A percentile compares a stretch with the other conserved stretches of the same genome.
Evolutionary conservation across 2,329 filamentous ascomycete genomes (phyloP).

Genomic region (Zalaria obscura): DNA sequence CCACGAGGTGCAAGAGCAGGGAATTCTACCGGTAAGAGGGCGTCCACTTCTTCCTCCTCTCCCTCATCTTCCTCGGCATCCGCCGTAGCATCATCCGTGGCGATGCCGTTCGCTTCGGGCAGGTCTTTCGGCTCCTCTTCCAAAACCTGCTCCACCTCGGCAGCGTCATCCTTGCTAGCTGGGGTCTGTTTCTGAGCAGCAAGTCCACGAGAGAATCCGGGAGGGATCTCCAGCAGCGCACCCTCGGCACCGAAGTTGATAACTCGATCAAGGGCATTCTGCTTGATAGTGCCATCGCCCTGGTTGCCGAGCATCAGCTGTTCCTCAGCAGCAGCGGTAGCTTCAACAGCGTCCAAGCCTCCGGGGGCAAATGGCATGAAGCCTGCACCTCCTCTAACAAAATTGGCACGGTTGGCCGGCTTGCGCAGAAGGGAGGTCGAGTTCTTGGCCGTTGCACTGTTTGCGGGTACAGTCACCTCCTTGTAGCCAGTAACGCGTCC

Average conservation of each 20-base stretch:
- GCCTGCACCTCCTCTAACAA: constrained; percentile 81
- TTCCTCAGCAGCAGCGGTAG: constrained; percentile 71
- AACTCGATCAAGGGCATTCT: constrained; percentile 57
- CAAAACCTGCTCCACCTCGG: constrained; percentile 54
- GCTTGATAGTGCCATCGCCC: constrained; percentile 22
- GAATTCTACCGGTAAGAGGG: constrained; percentile 81
- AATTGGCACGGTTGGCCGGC: constrained; percentile 74
- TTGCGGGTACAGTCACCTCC: constrained; percentile 82
- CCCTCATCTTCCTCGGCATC: constrained; percentile 23
- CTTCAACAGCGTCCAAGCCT: constrained; percentile 74
- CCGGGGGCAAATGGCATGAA: constrained; percentile 92
- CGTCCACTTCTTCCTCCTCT: constrained; percentile 57
- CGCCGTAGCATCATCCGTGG: constrained; percentile 27
- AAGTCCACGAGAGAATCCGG: constrained; percentile 68
- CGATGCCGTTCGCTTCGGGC: constrained; percentile 13
- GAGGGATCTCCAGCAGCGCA: constrained; percentile 66
- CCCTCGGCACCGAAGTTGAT: constrained; percentile 70
- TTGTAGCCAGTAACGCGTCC: constrained; percentile 86
- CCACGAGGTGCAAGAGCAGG: constrained; percentile 76
- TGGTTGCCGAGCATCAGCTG: constrained; percentile 39
- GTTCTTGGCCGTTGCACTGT: constrained; percentile 84
- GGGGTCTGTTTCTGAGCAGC: constrained; percentile 49
- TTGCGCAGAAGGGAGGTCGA: constrained; percentile 81
- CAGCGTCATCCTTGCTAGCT: constrained; percentile 40
- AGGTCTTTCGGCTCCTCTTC: constrained; percentile 26